Conservation (phyloP, 768 basidiomycete genomes). For the Lanmaoa rubissima region DNA sequence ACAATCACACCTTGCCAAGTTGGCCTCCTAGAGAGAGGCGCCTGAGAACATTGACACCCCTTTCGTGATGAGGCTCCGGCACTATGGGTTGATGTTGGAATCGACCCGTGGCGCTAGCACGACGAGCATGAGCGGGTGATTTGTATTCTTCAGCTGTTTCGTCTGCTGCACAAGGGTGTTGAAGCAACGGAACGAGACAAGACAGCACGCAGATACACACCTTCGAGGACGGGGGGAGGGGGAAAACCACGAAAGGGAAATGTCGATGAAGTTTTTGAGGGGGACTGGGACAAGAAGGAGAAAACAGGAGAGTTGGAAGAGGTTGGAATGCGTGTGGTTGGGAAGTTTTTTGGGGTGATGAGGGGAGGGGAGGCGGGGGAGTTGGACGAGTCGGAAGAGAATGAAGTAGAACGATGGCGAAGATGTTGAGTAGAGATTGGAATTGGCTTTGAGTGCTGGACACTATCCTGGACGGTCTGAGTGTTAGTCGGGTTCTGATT, state of each 20-base stretch:
- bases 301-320: constrained; percentile 71
- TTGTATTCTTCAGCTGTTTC: constrained; percentile 44
- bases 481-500: not conserved
- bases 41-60: constrained; percentile 69
- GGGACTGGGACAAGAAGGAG: constrained; percentile 63
- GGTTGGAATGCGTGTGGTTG: constrained; percentile 42
- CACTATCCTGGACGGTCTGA: constrained; percentile 23
- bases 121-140: constrained; percentile 50
- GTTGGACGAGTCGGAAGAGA: constrained; percentile 58
- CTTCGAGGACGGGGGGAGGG: constrained; percentile 59
- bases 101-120: constrained; percentile 57
- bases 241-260: constrained; percentile 60
- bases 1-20: constrained; percentile 52
- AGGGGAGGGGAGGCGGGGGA: constrained; percentile 53
- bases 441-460: constrained; percentile 66
- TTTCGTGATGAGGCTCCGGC: constrained; percentile 53
- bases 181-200: not conserved
- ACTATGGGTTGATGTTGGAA: constrained; percentile 47
- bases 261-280: constrained; percentile 49
- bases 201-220: constrained; percentile 34
- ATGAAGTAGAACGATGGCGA: constrained; percentile 59
- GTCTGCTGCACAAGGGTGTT: constrained; percentile 24
- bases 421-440: constrained; percentile 46
- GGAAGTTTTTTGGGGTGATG: constrained; percentile 46
- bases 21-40: constrained; percentile 69